phyloP scores from a whole-genome alignment of 495 filamentous ascomycete genomes.

The Achaetomiella virescens region DNA sequence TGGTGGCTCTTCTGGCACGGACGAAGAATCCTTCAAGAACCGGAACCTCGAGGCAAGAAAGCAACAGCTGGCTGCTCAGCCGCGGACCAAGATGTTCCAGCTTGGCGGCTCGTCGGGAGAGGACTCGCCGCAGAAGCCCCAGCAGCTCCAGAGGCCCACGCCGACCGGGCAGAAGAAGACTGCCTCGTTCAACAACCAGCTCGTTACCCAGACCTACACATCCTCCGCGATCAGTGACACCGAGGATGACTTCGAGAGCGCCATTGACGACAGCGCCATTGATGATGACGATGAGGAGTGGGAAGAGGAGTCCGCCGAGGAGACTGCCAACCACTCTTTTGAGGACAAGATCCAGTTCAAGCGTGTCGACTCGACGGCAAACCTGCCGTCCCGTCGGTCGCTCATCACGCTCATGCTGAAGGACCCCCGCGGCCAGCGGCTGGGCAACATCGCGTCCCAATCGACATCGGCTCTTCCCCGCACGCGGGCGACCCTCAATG shows the following conservation, averaged over 20 bases:
- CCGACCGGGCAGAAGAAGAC: conserved; percentile 63
- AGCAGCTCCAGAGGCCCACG: conserved; percentile 40
- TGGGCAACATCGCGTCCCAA: conserved; percentile 62
- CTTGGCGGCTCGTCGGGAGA: conserved; percentile 80
- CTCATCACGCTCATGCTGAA: conserved; percentile 81
- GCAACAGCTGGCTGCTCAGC: conserved; percentile 44
- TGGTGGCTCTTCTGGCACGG: conserved; percentile 45
- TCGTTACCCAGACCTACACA: conserved; percentile 58
- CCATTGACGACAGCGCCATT: conserved; percentile 71
- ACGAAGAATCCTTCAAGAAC: conserved; percentile 40
- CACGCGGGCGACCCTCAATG: conserved; percentile 65
- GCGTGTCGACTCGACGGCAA: conserved; percentile 80
- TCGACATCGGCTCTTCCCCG: conserved; percentile 76
- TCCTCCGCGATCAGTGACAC: conserved; percentile 58
- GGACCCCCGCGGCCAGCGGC: conserved; percentile 55
- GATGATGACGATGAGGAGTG: conserved; percentile 84
- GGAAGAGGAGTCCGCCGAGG: conserved; percentile 90
- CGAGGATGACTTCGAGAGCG: conserved; percentile 48
- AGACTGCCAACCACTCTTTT: conserved; percentile 72
- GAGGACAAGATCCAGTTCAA: conserved; percentile 77
- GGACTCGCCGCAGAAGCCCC: conserved; percentile 70
- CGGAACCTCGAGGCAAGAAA: conserved; percentile 43
- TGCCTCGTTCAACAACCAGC: conserved; percentile 77
- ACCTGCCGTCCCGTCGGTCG: conserved; percentile 79
- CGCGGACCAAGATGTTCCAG: conserved; percentile 69